Evolutionary conservation across 129 eudicot genomes (phyloP).

Genomic region (Calendula officinalis): DNA sequence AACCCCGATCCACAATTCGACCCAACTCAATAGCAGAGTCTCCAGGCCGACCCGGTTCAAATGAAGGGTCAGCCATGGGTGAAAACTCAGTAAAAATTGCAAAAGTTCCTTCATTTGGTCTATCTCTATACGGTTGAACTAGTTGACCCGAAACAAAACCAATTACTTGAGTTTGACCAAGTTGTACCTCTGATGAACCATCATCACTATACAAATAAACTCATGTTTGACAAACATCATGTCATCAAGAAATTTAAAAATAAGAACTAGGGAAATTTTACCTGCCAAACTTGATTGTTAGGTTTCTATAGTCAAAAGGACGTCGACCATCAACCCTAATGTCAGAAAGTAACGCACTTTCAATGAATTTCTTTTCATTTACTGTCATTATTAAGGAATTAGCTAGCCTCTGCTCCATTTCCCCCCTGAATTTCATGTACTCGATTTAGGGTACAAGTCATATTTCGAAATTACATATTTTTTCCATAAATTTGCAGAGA

Average conservation of each 20-base stretch:
- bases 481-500: neutral
- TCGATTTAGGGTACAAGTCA: neutral
- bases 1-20: conserved; percentile 85
- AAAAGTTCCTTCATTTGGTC: conserved; percentile 87
- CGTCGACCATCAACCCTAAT: conserved; percentile 86
- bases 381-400: conserved; percentile 73
- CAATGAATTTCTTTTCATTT: conserved; percentile 84
- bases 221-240: neutral
- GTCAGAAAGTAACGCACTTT: conserved; percentile 69
- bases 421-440: conserved; percentile 19
- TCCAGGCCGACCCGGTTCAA: conserved; percentile 91
- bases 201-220: conserved; percentile 58
- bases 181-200: conserved; percentile 92
- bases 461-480: neutral
- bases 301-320: conserved; percentile 70
- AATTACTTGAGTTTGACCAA: conserved; percentile 94
- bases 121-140: conserved; percentile 87
- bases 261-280: conserved; percentile 23
- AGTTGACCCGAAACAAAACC: conserved; percentile 76
- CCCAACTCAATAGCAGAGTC: conserved; percentile 90
- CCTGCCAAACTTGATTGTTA: conserved; percentile 80
- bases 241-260: neutral
- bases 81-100: conserved; percentile 79
- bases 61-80: conserved; percentile 97
- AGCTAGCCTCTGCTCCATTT: conserved; percentile 86